Evolutionary conservation across 2,329 filamentous ascomycete genomes (phyloP).

Genomic region (Stylonectria norvegica): DNA sequence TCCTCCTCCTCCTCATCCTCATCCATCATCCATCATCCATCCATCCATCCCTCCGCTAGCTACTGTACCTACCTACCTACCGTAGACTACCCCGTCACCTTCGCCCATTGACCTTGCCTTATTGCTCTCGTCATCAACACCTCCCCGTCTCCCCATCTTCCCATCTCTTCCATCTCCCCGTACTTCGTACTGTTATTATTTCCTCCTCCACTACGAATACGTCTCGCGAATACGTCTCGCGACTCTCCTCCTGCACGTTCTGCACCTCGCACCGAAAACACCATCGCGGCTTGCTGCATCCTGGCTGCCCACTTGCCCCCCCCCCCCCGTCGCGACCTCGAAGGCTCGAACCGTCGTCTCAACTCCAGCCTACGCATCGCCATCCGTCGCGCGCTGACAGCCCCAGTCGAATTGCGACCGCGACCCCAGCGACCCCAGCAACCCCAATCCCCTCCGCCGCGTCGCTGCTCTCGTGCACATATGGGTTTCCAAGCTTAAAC

Average conservation of each 20-base stretch:
- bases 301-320: constrained; percentile 10
- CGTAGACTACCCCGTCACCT: constrained; percentile 19
- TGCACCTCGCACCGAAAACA: too few species aligned
- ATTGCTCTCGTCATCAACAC: background rate
- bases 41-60: constrained; percentile 6
- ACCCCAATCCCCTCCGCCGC: constrained; percentile 17
- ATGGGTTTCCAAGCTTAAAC: constrained; percentile 22
- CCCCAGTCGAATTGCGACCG: constrained; percentile 6
- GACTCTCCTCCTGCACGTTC: constrained; percentile 10
- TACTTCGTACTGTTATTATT: background rate
- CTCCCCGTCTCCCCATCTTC: background rate
- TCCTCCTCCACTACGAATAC: too few species aligned
- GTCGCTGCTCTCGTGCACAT: constrained; percentile 24
- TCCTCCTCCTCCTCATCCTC: constrained; percentile 16
- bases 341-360: constrained; percentile 19
- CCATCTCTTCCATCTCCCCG: background rate
- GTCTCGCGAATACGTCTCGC: constrained; percentile 12
- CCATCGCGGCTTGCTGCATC: constrained; percentile 19
- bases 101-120: constrained; percentile 1
- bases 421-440: constrained; percentile 7
- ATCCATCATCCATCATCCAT: constrained; percentile 17
- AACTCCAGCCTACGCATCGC: constrained; percentile 28
- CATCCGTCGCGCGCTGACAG: constrained; percentile 19
- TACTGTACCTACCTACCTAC: constrained; percentile 8
- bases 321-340: constrained; percentile 13